These are phyloP conservation scores for Sonneratia caseolaris DNA, from an alignment of 345 rosid genomes.

Conservation along the genomic window DNA sequence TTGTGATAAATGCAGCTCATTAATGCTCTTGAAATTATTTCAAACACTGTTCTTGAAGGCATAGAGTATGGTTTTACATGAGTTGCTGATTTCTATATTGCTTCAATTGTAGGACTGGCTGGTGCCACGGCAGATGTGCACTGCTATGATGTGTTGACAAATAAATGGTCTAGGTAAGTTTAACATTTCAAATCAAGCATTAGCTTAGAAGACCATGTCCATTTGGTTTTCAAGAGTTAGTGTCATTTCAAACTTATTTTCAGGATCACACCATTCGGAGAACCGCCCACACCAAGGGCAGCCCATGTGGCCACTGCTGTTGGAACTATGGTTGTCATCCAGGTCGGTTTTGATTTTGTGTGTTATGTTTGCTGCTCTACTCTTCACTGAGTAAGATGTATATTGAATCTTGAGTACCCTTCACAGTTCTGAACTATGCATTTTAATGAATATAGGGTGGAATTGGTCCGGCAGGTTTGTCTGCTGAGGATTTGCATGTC, in stretches of 20 bases:
- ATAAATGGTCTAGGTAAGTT: constrained; percentile 91
- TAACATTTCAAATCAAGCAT: neutral
- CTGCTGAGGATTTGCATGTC: constrained; percentile 99
- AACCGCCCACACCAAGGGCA: constrained; percentile 98
- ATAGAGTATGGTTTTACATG: neutral
- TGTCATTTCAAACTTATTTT: constrained; percentile 10
- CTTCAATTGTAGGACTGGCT: constrained; percentile 66
- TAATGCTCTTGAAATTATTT: neutral
- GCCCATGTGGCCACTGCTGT: constrained; percentile 99
- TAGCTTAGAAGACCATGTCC: neutral
- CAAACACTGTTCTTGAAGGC: neutral
- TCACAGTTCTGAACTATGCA: constrained; percentile 5
- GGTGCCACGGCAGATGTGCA: constrained; percentile 99
- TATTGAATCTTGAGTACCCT: neutral
- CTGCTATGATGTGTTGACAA: constrained; percentile 84
- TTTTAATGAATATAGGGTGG: constrained; percentile 62
- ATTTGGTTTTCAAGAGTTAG: neutral
- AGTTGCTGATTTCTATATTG: constrained; percentile 8
- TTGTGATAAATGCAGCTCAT: neutral
- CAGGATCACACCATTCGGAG: constrained; percentile 92
- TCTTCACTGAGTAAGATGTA: neutral
- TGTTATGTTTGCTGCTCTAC: constrained; percentile 10
- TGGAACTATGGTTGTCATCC: constrained; percentile 99
- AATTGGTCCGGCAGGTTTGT: constrained; percentile 98
- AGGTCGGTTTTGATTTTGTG: constrained; percentile 42